Evolutionary conservation across 2,329 filamentous ascomycete genomes (phyloP).

Genomic region (Epichloe aotearoae): DNA sequence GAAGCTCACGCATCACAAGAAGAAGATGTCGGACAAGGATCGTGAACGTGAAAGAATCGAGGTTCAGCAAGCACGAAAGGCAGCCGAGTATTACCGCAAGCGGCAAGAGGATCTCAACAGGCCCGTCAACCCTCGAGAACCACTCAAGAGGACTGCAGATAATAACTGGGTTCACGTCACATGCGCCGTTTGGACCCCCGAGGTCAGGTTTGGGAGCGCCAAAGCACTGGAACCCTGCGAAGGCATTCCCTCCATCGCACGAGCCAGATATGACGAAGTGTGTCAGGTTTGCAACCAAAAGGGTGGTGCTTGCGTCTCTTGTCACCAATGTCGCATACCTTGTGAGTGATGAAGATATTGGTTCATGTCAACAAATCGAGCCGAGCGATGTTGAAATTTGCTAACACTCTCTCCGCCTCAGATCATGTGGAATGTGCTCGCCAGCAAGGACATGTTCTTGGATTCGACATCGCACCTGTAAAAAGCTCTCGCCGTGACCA

Average conservation of each 20-base stretch:
- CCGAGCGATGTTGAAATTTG: neutral
- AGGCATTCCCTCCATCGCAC: constrained; percentile 72
- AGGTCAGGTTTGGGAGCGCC: constrained; percentile 84
- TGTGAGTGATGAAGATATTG: constrained; percentile 21
- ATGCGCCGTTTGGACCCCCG: constrained; percentile 82
- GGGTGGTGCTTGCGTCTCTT: constrained; percentile 68
- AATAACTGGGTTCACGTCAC: constrained; percentile 98
- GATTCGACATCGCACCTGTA: constrained; percentile 80
- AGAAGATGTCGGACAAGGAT: constrained; percentile 82
- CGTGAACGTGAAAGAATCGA: constrained; percentile 78
- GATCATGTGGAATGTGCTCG: constrained; percentile 80
- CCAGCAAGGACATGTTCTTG: constrained; percentile 67
- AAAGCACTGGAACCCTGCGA: constrained; percentile 74
- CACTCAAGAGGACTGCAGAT: constrained; percentile 83
- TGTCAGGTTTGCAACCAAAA: constrained; percentile 75
- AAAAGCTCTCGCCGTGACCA: constrained; percentile 73
- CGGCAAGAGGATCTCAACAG: constrained; percentile 75
- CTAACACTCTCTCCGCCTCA: constrained; percentile 6
- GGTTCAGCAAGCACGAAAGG: constrained; percentile 67
- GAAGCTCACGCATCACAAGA: constrained; percentile 44
- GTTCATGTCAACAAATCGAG: neutral
- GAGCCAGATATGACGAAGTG: constrained; percentile 56
- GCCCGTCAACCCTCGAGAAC: constrained; percentile 72
- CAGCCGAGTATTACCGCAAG: constrained; percentile 69
- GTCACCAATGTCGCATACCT: constrained; percentile 54